These are phyloP conservation scores for Scedosporium boydii DNA, from an alignment of 2,329 filamentous ascomycete genomes.

Conservation along the genomic window DNA sequence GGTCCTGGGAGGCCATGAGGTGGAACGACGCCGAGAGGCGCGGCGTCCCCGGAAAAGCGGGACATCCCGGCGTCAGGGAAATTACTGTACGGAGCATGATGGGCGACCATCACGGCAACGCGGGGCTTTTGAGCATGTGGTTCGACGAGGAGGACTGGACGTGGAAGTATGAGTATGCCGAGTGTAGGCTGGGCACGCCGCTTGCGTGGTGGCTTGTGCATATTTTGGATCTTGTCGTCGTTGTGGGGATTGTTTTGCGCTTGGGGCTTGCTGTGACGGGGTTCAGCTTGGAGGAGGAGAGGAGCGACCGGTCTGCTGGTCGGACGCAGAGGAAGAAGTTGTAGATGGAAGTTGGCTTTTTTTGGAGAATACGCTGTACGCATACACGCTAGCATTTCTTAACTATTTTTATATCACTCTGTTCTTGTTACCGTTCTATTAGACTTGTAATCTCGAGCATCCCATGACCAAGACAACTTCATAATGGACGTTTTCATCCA, in stretches of 20 bases:
- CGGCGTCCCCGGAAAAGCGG: conserved; percentile 29
- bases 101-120: conserved; percentile 90
- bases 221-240: conserved; percentile 51
- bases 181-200: conserved; percentile 73
- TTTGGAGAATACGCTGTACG: not conserved
- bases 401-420: not conserved
- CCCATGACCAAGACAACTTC: too few species aligned
- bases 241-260: conserved; percentile 19
- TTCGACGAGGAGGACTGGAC: conserved; percentile 64
- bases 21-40: conserved; percentile 35
- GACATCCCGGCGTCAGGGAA: conserved; percentile 63
- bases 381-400: not conserved
- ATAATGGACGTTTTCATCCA: not conserved
- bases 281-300: not conserved
- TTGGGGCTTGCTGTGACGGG: not conserved
- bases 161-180: conserved; percentile 75
- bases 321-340: not conserved
- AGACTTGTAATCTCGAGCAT: not conserved
- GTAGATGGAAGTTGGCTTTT: not conserved
- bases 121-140: conserved; percentile 81
- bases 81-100: conserved; percentile 97
- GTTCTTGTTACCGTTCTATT: not conserved
- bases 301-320: not conserved
- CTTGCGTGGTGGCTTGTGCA: conserved; percentile 94
- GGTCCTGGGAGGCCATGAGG: conserved; percentile 38